Evolutionary conservation across 257 asterid species (phyloP), one percentile per base, ranked within the genome.

Genomic region (Cynanchum wilfordii): DNA sequence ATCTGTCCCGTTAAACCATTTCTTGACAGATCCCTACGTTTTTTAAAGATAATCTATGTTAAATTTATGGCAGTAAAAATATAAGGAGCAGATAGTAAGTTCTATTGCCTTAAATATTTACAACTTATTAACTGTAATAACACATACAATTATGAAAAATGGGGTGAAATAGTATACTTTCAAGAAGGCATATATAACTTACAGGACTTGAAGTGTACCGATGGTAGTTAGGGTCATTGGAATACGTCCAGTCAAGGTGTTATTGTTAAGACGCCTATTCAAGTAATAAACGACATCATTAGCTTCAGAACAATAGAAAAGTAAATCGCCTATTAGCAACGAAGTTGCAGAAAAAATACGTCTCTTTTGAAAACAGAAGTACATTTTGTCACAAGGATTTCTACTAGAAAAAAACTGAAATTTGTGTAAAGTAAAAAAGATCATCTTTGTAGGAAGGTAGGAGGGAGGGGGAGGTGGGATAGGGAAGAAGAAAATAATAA

Each of bases 251-350:
- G n/a, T n/a, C n/a, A n/a, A n/a, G n/a, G n/a, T n/a, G n/a, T n/a
- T n/a, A 78, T 95, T 95, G 87, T 95, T 95, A 71, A 95, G 97
- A 92, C 99, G 90, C 96, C 99, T 95, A 71, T 68, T 72, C 42
- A n/a, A n/a, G n/a, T n/a, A 44, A 80, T 13, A 78, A 76, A 75
- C 25, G 76, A 75, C 66, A 74, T 58, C 55, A 66, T 75, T 65
- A 73, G 79, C 77, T 62, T 74, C 76, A 29, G 47, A 19, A 72
- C 33, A 66, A 19, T 63, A 42, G 52, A 2, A 42, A 44, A 54
- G 40, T 36, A 45, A 25, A 65, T 29, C 44, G 30, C 30, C 29
- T 36, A 36, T 36, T 30, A 60, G 45, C 67, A 30, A 62, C 25
- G 25, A 17, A 60, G 36, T 15, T 33, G 36, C 17, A 30, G 38